A percentile compares a stretch with the other conserved stretches of the same genome.
Conservation (phyloP, 805 yeast genomes). For the Candida bentonensis region DNA sequence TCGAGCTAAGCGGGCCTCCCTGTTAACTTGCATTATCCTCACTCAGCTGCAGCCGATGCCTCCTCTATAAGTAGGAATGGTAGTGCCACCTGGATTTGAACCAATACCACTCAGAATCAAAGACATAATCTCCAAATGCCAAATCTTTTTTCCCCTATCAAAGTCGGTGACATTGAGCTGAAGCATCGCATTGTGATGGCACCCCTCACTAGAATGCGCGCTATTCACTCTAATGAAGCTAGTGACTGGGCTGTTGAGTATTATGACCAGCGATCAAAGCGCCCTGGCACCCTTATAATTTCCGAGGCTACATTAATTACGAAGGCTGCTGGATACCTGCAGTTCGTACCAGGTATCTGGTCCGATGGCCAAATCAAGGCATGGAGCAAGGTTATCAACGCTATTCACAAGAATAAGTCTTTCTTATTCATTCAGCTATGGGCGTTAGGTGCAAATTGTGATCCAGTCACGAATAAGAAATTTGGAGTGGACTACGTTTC, state of each 20-base stretch:
- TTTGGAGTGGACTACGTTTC: background rate
- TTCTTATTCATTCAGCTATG: slow-evolving; percentile 30
- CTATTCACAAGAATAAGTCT: slow-evolving; percentile 31
- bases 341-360: slow-evolving; percentile 18
- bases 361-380: slow-evolving; percentile 18
- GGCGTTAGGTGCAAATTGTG: slow-evolving; percentile 24
- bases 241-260: slow-evolving; percentile 34
- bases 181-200: slow-evolving; percentile 31
- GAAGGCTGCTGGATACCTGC: slow-evolving; percentile 22
- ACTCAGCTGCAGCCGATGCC: no score
- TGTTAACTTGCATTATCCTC: no score
- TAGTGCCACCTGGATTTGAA: no score
- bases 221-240: slow-evolving; percentile 24
- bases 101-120: no score
- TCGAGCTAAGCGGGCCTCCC: no score
- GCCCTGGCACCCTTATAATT: slow-evolving; percentile 45
- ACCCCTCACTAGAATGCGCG: slow-evolving; percentile 37
- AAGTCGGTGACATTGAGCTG: slow-evolving; percentile 21
- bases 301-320: slow-evolving; percentile 43
- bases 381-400: slow-evolving; percentile 28
- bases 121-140: no score
- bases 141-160: slow-evolving; percentile 21
- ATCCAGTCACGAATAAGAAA: background rate
- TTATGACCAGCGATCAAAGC: slow-evolving; percentile 40
- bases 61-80: no score